A percentile compares a stretch with the other conserved stretches of the same genome.
phyloP scores from a whole-genome alignment of 1,139 yeast species.

The Sugiyamaella paludigena region DNA sequence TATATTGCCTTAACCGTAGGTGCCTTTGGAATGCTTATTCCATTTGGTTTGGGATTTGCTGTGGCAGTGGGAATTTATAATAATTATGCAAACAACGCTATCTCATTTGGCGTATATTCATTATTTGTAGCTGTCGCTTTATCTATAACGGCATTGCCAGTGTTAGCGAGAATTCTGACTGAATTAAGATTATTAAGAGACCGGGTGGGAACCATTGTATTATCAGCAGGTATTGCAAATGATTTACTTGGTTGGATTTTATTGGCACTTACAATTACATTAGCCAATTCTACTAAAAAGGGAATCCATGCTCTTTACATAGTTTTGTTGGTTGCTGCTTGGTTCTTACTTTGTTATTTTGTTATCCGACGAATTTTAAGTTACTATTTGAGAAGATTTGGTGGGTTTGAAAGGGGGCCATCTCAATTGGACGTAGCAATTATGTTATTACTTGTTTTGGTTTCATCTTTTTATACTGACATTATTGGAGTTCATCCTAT shows the following conservation, averaged over 20 bases:
- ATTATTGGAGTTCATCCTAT: constrained; percentile 79
- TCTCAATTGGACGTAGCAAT: constrained; percentile 60
- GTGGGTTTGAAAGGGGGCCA: constrained; percentile 58
- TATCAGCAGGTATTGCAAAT: constrained; percentile 78
- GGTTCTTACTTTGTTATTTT: constrained; percentile 58
- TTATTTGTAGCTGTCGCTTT: constrained; percentile 77
- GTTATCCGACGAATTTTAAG: constrained; percentile 54
- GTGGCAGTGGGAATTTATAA: constrained; percentile 65
- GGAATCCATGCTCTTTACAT: constrained; percentile 69
- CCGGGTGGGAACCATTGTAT: constrained; percentile 72
- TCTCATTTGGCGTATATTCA: constrained; percentile 69
- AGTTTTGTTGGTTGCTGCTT: constrained; percentile 59
- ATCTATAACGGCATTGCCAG: constrained; percentile 83
- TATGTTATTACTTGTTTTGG: constrained; percentile 54
- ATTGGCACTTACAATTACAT: constrained; percentile 68
- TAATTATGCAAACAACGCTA: constrained; percentile 32
- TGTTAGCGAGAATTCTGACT: constrained; percentile 70
- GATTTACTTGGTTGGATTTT: constrained; percentile 82
- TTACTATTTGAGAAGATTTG: constrained; percentile 47
- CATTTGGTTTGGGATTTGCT: constrained; percentile 75
- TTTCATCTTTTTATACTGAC: constrained; percentile 74
- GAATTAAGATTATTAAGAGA: constrained; percentile 68
- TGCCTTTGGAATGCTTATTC: constrained; percentile 64
- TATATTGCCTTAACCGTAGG: constrained; percentile 67
- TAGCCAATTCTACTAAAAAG: constrained; percentile 62